These are phyloP conservation scores for Phytophthora crassamura DNA, from an alignment of 352 stramenopile genomes.

Conservation along the genomic window DNA sequence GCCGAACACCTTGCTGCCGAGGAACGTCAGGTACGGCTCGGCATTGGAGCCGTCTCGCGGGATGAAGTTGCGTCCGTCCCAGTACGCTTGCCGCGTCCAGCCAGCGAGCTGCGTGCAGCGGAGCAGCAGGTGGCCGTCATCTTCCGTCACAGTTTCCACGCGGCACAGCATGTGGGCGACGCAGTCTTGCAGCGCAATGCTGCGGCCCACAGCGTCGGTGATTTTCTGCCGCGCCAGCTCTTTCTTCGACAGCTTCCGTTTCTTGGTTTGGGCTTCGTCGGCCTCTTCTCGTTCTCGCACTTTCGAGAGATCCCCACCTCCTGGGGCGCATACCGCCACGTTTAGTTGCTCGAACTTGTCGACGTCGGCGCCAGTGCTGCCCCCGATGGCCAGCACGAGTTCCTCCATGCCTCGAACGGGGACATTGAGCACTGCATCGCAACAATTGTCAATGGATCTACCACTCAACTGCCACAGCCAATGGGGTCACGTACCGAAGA, in stretches of 20 bases:
- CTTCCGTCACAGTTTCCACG: slow-evolving; percentile 68
- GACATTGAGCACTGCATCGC: slow-evolving; percentile 70
- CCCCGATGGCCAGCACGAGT: slow-evolving; percentile 79
- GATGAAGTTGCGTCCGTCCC: slow-evolving; percentile 85
- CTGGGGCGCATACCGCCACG: slow-evolving; percentile 57
- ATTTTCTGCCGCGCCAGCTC: slow-evolving; percentile 51
- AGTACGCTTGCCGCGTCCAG: slow-evolving; percentile 69
- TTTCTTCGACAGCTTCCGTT: slow-evolving; percentile 69
- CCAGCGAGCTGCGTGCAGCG: slow-evolving; percentile 72
- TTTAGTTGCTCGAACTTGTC: slow-evolving; percentile 73
- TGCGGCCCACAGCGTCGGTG: slow-evolving; percentile 28
- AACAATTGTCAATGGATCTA: slow-evolving; percentile 3
- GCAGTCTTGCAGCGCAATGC: slow-evolving; percentile 59
- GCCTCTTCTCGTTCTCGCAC: neutral
- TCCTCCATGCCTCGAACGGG: slow-evolving; percentile 75
- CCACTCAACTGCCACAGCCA: slow-evolving; percentile 11
- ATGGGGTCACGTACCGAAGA: slow-evolving; percentile 60
- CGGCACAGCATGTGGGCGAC: slow-evolving; percentile 71
- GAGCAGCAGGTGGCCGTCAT: slow-evolving; percentile 77
- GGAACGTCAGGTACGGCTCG: slow-evolving; percentile 80
- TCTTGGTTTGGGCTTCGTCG: slow-evolving; percentile 30
- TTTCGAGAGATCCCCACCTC: slow-evolving; percentile 22
- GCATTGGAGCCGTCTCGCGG: slow-evolving; percentile 31
- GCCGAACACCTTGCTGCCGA: slow-evolving; percentile 82
- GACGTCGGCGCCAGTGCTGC: slow-evolving; percentile 52